A percentile compares a stretch with the other conserved stretches of the same genome.
Evolutionary conservation across 441 rosid species (phyloP).

Genomic region (Biscutella laevigata): DNA sequence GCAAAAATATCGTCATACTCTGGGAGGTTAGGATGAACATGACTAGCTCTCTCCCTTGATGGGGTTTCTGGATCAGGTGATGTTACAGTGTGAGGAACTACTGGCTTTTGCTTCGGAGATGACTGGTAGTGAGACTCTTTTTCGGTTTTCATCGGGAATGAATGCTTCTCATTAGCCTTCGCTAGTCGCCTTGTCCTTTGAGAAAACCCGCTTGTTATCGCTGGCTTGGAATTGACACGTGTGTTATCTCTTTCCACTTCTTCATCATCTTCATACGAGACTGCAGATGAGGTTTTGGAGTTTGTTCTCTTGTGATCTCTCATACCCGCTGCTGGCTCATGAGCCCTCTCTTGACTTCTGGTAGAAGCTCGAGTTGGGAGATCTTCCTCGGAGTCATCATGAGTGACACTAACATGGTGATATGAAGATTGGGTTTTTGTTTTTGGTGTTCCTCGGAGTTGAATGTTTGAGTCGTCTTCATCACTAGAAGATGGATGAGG

Average conservation of each 20-base stretch:
- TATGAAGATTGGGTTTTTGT: slow-evolving; percentile 23
- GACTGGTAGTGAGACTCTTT: slow-evolving; percentile 26
- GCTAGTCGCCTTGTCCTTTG: slow-evolving; percentile 43
- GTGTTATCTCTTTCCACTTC: slow-evolving; percentile 27
- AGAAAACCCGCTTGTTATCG: slow-evolving; percentile 34
- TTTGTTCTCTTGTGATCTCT: slow-evolving; percentile 8
- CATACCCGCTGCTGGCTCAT: slow-evolving; percentile 5
- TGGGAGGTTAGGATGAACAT: slow-evolving; percentile 94
- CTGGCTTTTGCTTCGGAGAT: slow-evolving; percentile 19
- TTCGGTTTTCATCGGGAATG: slow-evolving; percentile 13
- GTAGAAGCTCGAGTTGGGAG: neutral
- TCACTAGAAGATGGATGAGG: slow-evolving; percentile 27
- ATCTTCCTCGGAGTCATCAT: slow-evolving; percentile 21
- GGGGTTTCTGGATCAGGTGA: slow-evolving; percentile 29
- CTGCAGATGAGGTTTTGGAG: slow-evolving; percentile 14
- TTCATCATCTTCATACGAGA: slow-evolving; percentile 28
- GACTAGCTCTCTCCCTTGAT: slow-evolving; percentile 49
- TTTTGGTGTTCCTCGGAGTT: slow-evolving; percentile 19
- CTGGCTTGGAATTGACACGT: slow-evolving; percentile 22
- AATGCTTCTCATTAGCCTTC: slow-evolving; percentile 19
- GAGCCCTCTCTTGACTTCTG: slow-evolving; percentile 18
- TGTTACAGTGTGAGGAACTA: slow-evolving; percentile 6
- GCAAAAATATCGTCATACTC: slow-evolving; percentile 60
- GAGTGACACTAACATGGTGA: slow-evolving; percentile 23
- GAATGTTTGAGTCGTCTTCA: slow-evolving; percentile 35